Conservation (phyloP, 1,139 yeast genomes). For the Saccharomyces hybrid region DNA sequence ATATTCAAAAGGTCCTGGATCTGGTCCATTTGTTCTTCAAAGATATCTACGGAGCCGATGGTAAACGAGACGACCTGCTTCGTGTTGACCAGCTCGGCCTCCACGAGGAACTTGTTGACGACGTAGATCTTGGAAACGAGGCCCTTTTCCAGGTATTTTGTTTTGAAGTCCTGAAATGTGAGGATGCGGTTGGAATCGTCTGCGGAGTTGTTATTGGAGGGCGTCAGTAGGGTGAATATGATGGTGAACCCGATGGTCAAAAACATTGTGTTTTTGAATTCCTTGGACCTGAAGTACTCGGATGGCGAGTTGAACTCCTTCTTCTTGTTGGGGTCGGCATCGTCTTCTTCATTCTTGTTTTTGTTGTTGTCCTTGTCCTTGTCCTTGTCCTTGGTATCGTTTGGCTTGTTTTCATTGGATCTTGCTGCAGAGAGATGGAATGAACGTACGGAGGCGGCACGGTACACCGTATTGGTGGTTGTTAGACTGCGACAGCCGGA, state of each 20-base stretch:
- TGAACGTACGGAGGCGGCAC: neutral
- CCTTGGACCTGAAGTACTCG: constrained; percentile 36
- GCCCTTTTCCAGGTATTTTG: constrained; percentile 75
- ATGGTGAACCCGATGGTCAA: constrained; percentile 36
- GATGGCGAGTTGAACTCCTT: constrained; percentile 27
- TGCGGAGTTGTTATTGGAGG: constrained; percentile 12
- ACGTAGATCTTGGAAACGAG: constrained; percentile 70
- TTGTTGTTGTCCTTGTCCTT: constrained; percentile 8
- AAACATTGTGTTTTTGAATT: constrained; percentile 34
- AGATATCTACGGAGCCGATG: constrained; percentile 87
- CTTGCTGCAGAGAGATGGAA: neutral
- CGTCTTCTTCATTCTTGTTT: no score
- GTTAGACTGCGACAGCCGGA: neutral
- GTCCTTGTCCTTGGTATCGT: constrained; percentile 2
- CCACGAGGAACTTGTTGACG: constrained; percentile 69
- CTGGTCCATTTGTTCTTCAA: constrained; percentile 73
- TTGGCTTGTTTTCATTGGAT: neutral
- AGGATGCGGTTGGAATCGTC: constrained; percentile 39
- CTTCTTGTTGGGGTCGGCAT: no score
- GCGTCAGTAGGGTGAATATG: constrained; percentile 31
- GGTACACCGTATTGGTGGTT: neutral
- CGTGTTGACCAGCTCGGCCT: constrained; percentile 51
- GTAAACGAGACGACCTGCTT: constrained; percentile 47
- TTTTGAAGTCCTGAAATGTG: constrained; percentile 87
- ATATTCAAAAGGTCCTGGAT: constrained; percentile 65